Evolutionary conservation across 2,329 filamentous ascomycete species (phyloP).

Genomic region (Colletotrichum sp.): DNA sequence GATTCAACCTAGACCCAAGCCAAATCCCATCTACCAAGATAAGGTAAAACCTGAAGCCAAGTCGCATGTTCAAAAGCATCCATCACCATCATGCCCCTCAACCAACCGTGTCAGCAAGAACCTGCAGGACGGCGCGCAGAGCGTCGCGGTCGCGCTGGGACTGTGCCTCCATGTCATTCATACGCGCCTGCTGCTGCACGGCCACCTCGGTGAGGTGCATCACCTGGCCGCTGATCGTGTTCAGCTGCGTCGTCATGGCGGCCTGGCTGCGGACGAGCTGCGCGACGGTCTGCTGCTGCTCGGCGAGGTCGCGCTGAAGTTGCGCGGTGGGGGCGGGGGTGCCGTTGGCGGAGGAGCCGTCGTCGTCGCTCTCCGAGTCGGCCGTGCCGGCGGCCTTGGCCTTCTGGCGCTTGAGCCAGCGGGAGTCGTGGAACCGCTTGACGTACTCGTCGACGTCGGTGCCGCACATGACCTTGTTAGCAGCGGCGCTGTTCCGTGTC

Average conservation of each 20-base stretch:
- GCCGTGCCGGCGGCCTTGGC: too few species aligned
- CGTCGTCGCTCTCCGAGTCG: neutral
- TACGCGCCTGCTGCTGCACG: neutral
- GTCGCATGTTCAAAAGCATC: neutral
- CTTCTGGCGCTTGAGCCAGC: neutral
- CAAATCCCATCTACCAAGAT: neutral
- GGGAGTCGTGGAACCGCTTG: slow-evolving; percentile 3
- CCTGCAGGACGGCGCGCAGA: neutral
- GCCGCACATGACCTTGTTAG: neutral
- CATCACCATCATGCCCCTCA: neutral
- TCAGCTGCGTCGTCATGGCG: neutral
- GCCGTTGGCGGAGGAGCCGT: neutral
- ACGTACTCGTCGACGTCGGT: neutral
- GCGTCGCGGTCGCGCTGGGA: neutral
- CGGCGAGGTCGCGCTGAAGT: neutral
- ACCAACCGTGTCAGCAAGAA: neutral
- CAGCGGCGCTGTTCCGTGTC: neutral
- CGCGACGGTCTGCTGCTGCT: neutral
- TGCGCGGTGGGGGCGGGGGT: neutral
- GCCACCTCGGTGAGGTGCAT: neutral
- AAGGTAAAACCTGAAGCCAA: neutral
- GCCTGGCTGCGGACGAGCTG: neutral
- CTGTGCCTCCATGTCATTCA: neutral
- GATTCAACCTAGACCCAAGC: neutral
- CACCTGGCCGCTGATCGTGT: neutral